Conservation (phyloP, 345 rosid species). For the Rhodamnia rubescens region DNA sequence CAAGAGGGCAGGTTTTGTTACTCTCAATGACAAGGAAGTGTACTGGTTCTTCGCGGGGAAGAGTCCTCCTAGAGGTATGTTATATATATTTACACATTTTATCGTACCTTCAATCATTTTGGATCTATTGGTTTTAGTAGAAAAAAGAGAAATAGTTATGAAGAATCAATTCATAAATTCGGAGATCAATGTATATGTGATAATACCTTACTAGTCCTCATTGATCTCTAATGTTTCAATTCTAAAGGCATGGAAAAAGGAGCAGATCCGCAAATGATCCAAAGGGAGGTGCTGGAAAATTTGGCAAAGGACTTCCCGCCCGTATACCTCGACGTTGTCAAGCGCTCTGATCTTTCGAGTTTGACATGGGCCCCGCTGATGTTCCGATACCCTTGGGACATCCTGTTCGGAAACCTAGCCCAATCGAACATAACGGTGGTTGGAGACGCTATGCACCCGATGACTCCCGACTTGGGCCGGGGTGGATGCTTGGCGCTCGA, state of each 20-base stretch:
- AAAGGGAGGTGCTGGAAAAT: slow-evolving; percentile 7
- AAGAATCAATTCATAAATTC: neutral
- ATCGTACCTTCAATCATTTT: neutral
- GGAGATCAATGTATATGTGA: neutral
- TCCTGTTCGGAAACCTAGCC: slow-evolving; percentile 19
- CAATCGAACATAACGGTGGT: slow-evolving; percentile 23
- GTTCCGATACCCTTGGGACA: slow-evolving; percentile 27
- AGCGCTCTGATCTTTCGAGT: slow-evolving; percentile 13
- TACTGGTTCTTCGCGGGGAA: slow-evolving; percentile 10
- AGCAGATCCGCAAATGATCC: slow-evolving; percentile 1
- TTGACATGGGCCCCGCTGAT: slow-evolving; percentile 18
- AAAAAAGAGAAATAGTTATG: neutral
- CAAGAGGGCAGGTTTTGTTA: slow-evolving; percentile 15
- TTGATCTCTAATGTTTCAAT: neutral
- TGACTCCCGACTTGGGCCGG: too few relatives aligned
- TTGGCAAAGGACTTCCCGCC: slow-evolving; percentile 13
- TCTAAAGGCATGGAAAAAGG: neutral
- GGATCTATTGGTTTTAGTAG: neutral
- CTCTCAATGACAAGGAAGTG: slow-evolving; percentile 19
- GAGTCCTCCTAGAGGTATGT: slow-evolving; percentile 14
- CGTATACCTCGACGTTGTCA: slow-evolving; percentile 5
- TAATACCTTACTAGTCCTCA: neutral
- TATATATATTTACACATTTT: neutral
- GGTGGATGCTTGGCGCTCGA: slow-evolving; percentile 27
- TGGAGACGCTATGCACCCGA: slow-evolving; percentile 51